A percentile compares a stretch with the other conserved stretches of the same genome.
These are phyloP conservation scores for Dictyostelium brefeldianum DNA, from an alignment of 78 protist genomes.

Conservation along the genomic window DNA sequence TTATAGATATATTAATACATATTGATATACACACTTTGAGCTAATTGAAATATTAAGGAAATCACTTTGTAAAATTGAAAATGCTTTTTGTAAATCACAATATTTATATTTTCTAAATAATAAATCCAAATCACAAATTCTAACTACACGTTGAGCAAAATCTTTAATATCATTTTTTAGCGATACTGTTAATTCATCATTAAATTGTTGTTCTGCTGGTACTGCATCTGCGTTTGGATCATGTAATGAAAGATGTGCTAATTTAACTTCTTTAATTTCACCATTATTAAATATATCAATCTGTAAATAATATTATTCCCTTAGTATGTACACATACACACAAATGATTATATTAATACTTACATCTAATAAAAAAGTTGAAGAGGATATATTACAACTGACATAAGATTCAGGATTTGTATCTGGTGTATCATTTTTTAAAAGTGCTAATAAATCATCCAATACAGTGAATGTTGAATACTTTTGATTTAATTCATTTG, in stretches of 20 bases:
- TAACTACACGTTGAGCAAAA: neutral
- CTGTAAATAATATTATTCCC: too few species aligned
- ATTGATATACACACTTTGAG: too few species aligned
- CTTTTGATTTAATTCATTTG: constrained; percentile 40
- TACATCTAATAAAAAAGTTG: constrained; percentile 65
- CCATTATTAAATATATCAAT: constrained; percentile 53
- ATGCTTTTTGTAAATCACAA: constrained; percentile 49
- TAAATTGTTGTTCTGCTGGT: neutral
- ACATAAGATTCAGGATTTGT: neutral
- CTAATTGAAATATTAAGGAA: neutral
- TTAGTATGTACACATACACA: neutral
- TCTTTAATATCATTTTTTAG: constrained; percentile 37
- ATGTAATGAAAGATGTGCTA: constrained; percentile 40
- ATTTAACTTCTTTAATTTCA: constrained; percentile 51
- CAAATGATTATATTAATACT: too few species aligned
- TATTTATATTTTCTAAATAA: constrained; percentile 48
- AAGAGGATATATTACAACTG: constrained; percentile 65
- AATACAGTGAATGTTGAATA: constrained; percentile 50
- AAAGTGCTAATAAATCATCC: constrained; percentile 26
- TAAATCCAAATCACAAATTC: constrained; percentile 57
- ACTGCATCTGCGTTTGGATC: neutral
- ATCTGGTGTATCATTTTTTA: neutral
- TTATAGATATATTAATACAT: neutral
- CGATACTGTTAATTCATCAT: constrained; percentile 19
- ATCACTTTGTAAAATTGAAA: constrained; percentile 39